Conservation (phyloP, 495 filamentous ascomycete genomes). For the Penicillium egyptiacum region DNA sequence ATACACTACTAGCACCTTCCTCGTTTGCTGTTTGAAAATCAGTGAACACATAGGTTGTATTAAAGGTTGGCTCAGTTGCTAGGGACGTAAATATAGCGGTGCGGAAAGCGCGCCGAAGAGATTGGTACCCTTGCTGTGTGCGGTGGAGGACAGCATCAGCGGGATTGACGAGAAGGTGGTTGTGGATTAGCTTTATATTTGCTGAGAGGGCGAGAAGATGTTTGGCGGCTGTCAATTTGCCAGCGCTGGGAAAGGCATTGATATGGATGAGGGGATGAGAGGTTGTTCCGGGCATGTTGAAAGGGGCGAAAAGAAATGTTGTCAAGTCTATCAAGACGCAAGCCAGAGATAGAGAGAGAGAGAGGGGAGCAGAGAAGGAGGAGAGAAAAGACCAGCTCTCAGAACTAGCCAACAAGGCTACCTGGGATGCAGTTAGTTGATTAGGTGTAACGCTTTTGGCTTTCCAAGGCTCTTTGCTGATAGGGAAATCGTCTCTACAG, state of each 20-base stretch:
- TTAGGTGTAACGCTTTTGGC: too few relatives aligned
- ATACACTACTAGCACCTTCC: background rate
- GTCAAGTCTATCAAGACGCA: background rate
- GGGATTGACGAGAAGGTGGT: constrained; percentile 9
- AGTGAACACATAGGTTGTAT: background rate
- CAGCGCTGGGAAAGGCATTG: background rate
- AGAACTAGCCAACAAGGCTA: background rate
- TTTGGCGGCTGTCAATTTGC: background rate
- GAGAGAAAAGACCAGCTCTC: background rate
- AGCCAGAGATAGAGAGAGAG: background rate
- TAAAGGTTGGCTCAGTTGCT: background rate
- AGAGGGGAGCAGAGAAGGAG: background rate
- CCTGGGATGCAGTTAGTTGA: too few relatives aligned
- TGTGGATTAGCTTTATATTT: constrained; percentile 1
- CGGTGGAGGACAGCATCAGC: constrained; percentile 9
- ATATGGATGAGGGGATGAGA: background rate
- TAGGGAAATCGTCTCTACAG: too few relatives aligned
- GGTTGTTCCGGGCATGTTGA: background rate
- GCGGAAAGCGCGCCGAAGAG: background rate
- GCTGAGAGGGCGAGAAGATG: background rate
- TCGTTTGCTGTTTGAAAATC: background rate
- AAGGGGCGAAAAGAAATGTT: too few relatives aligned
- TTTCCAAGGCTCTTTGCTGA: too few relatives aligned
- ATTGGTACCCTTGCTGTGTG: constrained; percentile 5
- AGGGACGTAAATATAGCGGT: background rate